A percentile compares a stretch with the other conserved stretches of the same genome.
These are phyloP conservation scores for Talaromyces proteolyticus DNA, from an alignment of 495 filamentous ascomycete species.

Conservation along the genomic window DNA sequence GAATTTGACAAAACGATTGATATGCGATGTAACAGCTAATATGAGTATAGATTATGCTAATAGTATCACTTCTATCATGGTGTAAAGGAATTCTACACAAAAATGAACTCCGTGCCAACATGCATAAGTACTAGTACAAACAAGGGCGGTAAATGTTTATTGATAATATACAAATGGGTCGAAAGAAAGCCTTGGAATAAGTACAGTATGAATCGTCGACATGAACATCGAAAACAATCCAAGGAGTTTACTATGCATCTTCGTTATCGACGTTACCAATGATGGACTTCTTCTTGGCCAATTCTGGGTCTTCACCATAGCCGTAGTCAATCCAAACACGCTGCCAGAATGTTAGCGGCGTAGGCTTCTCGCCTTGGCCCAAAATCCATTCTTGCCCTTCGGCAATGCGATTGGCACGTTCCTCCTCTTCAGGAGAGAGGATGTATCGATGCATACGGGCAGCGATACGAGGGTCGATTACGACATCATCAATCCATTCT, in stretches of 20 bases:
- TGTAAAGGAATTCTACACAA: no score
- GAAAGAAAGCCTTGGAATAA: no score
- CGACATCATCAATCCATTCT: conserved; percentile 72
- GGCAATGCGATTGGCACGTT: conserved; percentile 53
- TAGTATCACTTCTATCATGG: no score
- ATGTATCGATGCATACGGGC: conserved; percentile 77
- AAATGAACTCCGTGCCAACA: no score
- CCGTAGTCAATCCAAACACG: conserved; percentile 40
- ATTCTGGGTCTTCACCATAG: conserved; percentile 39
- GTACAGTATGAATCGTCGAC: no score
- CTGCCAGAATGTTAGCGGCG: conserved; percentile 32
- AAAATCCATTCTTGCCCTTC: conserved; percentile 62
- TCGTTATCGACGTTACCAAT: conserved; percentile 33
- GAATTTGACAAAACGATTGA: no score
- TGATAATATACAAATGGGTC: no score
- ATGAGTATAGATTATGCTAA: no score
- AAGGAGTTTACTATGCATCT: conserved; percentile 17
- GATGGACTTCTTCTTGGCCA: conserved; percentile 32
- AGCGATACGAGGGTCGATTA: conserved; percentile 72
- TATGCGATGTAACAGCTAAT: no score
- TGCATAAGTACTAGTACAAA: no score
- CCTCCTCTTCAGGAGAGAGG: conserved; percentile 56
- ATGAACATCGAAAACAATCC: background rate
- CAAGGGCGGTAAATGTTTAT: background rate
- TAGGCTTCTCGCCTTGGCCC: conserved; percentile 39